Evolutionary conservation across 2,329 filamentous ascomycete species (phyloP).

Genomic region (Neonectria sp.): DNA sequence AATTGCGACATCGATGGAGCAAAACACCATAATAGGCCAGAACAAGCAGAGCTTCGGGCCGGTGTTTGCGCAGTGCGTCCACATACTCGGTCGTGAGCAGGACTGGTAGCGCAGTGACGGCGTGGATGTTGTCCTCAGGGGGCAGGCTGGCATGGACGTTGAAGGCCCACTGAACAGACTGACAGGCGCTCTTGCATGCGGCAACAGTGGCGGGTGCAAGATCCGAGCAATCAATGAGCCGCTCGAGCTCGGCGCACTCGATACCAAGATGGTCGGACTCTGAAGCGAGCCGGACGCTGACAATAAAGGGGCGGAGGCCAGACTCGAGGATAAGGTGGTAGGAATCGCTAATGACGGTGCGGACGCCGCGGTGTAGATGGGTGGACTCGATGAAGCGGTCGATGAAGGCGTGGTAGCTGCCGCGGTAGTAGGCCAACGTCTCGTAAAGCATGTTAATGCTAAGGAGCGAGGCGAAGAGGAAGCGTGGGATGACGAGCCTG

Average conservation of each 20-base stretch:
- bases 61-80: slow-evolving; percentile 53
- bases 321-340: slow-evolving; percentile 55
- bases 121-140: slow-evolving; percentile 45
- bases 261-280: slow-evolving; percentile 34
- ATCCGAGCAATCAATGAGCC: slow-evolving; percentile 52
- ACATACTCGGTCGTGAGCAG: slow-evolving; percentile 52
- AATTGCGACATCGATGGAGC: slow-evolving; percentile 57
- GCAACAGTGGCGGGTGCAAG: slow-evolving; percentile 46
- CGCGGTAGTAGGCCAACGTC: slow-evolving; percentile 56
- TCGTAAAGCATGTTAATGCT: slow-evolving; percentile 66
- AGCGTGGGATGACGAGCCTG: slow-evolving; percentile 55
- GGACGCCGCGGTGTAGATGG: slow-evolving; percentile 60
- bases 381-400: slow-evolving; percentile 59
- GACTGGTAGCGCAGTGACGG: slow-evolving; percentile 52
- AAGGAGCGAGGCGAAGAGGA: slow-evolving; percentile 61
- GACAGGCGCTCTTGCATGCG: slow-evolving; percentile 50
- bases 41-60: slow-evolving; percentile 61
- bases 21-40: slow-evolving; percentile 66
- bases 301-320: slow-evolving; percentile 50
- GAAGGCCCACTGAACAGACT: slow-evolving; percentile 53
- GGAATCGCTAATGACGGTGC: slow-evolving; percentile 52
- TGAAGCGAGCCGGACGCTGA: slow-evolving; percentile 36
- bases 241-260: slow-evolving; percentile 47
- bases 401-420: slow-evolving; percentile 57
- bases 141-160: slow-evolving; percentile 49